Percentiles rank a stretch among this genome's conserved stretches.
Conservation (phyloP, 139 green algal genomes). For the Coelastrella sp. region DNA sequence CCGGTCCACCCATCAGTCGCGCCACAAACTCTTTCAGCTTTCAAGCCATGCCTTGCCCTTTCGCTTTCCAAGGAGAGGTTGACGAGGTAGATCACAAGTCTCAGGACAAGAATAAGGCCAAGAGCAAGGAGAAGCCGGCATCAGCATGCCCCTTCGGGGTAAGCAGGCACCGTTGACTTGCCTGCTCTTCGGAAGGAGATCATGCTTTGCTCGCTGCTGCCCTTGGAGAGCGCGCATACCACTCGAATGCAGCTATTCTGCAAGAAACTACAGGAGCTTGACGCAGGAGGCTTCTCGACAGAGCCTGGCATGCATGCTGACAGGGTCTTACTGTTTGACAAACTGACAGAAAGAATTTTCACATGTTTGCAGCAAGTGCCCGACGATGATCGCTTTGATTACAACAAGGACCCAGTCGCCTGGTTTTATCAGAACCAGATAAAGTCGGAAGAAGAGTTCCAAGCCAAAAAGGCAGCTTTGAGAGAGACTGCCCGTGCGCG, state of each 20-base stretch:
- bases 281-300: no score
- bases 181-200: no score
- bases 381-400: constrained; percentile 44
- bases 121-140: neutral
- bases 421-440: constrained; percentile 58
- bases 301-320: no score
- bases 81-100: neutral
- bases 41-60: constrained; percentile 39
- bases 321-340: no score
- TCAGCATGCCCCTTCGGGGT: constrained; percentile 1
- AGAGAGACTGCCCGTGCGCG: constrained; percentile 46
- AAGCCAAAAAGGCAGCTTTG: constrained; percentile 53
- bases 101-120: neutral
- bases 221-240: no score
- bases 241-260: no score
- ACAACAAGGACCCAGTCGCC: constrained; percentile 47
- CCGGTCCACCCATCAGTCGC: no score
- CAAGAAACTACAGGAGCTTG: no score
- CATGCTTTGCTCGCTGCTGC: no score
- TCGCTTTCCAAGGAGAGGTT: constrained; percentile 15
- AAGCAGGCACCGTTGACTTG: neutral
- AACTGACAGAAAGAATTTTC: no score
- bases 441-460: constrained; percentile 59
- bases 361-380: neutral
- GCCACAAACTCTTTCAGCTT: no score